Base-by-base conservation (phyloP, 164 flowering plant species). In the Amborella trichopoda region DNA sequence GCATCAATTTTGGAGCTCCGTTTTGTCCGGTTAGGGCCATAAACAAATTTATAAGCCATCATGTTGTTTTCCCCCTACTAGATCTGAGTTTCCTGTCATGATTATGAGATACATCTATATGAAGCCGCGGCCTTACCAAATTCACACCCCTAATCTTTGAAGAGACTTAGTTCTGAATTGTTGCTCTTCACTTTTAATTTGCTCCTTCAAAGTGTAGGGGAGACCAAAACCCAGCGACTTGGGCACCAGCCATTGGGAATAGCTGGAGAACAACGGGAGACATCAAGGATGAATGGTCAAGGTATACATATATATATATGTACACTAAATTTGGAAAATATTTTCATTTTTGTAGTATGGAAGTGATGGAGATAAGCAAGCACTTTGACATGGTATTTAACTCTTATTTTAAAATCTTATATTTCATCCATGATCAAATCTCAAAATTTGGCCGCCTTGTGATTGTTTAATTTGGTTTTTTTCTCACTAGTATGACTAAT, bases 201-300 rank as follows among this genome's bases (percentile, higher is more conserved):
- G 22, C 17, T n/a, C n/a, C 28, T 44, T 46, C 6, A 5, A 28
- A 12, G 41, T 19, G 18, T 54, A 83, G 87, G 90, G 94, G 94
- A 22, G 49, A 53, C 21, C 78, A 81, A 38, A 74, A 81, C 42
- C 86, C 87, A 5, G 94, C 94, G 8, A 81, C 71, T 3, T 83
- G 94, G 94, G 94, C 80, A 1, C 33, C 64, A 10, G 18, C 40
- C 18, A 4, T 76, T 8, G 90, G 84, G 27, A 83, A 83, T 56
- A 75, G 83, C 63, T 83, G 94, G 94, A 69, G 90, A 53, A 83
- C 94, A 39, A 81, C 83, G 3, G 82, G 75, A 28, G 90, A 83
- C 52, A 83, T 83, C 20, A 3, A 30, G 1, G 89, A 80, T 48
- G 63, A 59, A 12, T 83, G 89, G 89, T 53, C 56, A 3, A 79